These are phyloP conservation scores for Chenopodium album DNA, from an alignment of 148 eudicot genomes.

Conservation along the genomic window DNA sequence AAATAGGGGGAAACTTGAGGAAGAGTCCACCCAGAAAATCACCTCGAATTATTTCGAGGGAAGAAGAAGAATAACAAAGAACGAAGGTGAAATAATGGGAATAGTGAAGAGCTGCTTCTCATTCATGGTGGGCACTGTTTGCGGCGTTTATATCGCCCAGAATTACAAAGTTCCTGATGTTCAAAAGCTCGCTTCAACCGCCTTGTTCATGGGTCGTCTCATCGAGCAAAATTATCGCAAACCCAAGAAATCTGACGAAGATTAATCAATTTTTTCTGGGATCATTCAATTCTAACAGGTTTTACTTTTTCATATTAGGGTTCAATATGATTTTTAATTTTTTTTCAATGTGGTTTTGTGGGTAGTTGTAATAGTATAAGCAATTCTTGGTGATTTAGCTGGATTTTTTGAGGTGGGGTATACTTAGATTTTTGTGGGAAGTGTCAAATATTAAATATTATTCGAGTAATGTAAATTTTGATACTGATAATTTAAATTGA, in stretches of 20 bases:
- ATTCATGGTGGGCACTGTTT: constrained; percentile 51
- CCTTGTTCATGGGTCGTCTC: constrained; percentile 39
- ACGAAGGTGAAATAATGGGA: constrained; percentile 30
- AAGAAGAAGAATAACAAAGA: background rate
- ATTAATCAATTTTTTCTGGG: constrained; percentile 2
- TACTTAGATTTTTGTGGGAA: background rate
- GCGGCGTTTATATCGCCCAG: constrained; percentile 68
- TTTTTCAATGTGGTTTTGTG: background rate
- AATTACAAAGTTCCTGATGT: constrained; percentile 64
- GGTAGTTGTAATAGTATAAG: background rate
- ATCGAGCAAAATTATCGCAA: constrained; percentile 54
- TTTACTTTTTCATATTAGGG: background rate
- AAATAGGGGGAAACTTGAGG: background rate
- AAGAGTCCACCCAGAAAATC: background rate
- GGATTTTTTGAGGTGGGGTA: constrained; percentile 10
- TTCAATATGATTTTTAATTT: background rate
- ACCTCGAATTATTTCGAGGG: background rate
- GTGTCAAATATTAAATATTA: no score
- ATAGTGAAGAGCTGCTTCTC: constrained; percentile 45
- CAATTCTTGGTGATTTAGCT: background rate
- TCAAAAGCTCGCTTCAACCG: constrained; percentile 41
- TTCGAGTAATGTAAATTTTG: background rate
- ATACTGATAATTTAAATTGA: background rate
- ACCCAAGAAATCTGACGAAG: constrained; percentile 40
- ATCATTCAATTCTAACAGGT: constrained; percentile 8